Percentiles rank a stretch among this genome's conserved stretches.
Evolutionary conservation across 169 alveolate genomes (phyloP).

Genomic region (Cryptosporidium sp.): DNA sequence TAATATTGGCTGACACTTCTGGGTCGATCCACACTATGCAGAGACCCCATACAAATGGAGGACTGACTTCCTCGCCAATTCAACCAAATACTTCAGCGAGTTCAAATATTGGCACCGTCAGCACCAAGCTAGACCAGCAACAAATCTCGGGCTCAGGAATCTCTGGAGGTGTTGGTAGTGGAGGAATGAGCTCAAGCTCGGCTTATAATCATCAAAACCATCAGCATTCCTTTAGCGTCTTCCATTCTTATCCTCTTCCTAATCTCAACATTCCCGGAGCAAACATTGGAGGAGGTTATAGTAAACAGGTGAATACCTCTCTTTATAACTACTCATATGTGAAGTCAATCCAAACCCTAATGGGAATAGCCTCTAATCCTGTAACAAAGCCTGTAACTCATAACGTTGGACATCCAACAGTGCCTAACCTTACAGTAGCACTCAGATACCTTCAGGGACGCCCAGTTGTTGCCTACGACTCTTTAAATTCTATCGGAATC

Average conservation of each 20-base stretch:
- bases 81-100: background rate
- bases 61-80: background rate
- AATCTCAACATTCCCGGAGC: conserved; percentile 1
- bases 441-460: conserved; percentile 70
- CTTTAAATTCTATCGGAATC: conserved; percentile 56
- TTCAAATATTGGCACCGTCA: background rate
- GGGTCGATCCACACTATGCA: conserved; percentile 74
- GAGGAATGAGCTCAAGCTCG: background rate
- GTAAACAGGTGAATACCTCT: background rate
- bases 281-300: background rate
- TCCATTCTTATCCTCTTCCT: conserved; percentile 55
- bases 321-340: conserved; percentile 48
- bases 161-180: background rate
- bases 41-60: conserved; percentile 16
- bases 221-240: conserved; percentile 42
- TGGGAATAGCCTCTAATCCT: conserved; percentile 74
- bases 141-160: background rate
- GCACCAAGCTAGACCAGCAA: conserved; percentile 12
- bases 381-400: conserved; percentile 58
- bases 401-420: conserved; percentile 29
- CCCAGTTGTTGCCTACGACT: conserved; percentile 68
- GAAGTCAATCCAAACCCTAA: conserved; percentile 50
- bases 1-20: conserved; percentile 53
- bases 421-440: conserved; percentile 66
- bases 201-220: conserved; percentile 2